Conservation (phyloP, 768 basidiomycete genomes). For the Pisolithus tinctorius region DNA sequence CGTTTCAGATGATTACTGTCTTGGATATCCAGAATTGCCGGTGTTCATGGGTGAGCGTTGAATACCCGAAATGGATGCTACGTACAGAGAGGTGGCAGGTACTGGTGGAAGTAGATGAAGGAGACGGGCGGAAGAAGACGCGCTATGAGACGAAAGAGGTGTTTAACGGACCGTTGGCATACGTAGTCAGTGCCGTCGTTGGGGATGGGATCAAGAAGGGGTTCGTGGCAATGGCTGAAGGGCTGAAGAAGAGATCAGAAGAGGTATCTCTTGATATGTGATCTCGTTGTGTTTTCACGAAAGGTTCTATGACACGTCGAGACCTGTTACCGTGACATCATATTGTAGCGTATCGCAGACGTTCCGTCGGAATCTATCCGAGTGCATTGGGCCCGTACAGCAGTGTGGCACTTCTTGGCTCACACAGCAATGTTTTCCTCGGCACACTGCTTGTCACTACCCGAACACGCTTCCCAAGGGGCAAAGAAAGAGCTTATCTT, state of each 20-base stretch:
- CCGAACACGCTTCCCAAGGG: too few relatives aligned
- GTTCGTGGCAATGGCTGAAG: constrained; percentile 50
- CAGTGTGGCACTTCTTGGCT: too few relatives aligned
- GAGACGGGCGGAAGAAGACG: constrained; percentile 41
- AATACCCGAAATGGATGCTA: constrained; percentile 42
- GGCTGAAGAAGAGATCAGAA: constrained; percentile 49
- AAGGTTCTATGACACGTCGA: neutral
- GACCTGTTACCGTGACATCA: neutral
- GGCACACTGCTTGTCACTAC: too few relatives aligned
- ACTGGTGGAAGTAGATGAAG: constrained; percentile 37
- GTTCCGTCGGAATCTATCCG: too few relatives aligned
- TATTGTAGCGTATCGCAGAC: too few relatives aligned
- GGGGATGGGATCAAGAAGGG: constrained; percentile 36
- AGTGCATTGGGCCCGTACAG: too few relatives aligned
- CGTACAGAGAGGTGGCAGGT: constrained; percentile 58
- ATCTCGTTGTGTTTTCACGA: neutral
- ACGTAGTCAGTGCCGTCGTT: constrained; percentile 42
- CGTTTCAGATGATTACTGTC: constrained; percentile 40
- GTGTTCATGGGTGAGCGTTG: constrained; percentile 47
- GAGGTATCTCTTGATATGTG: neutral
- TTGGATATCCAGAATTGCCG: constrained; percentile 50
- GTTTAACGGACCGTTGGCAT: constrained; percentile 50
- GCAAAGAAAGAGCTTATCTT: neutral
- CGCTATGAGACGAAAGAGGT: constrained; percentile 61
- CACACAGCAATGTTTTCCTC: too few relatives aligned